These are phyloP conservation scores for Pseudopithomyces chartarum DNA, from an alignment of 2,329 filamentous ascomycete genomes.

Conservation along the genomic window DNA sequence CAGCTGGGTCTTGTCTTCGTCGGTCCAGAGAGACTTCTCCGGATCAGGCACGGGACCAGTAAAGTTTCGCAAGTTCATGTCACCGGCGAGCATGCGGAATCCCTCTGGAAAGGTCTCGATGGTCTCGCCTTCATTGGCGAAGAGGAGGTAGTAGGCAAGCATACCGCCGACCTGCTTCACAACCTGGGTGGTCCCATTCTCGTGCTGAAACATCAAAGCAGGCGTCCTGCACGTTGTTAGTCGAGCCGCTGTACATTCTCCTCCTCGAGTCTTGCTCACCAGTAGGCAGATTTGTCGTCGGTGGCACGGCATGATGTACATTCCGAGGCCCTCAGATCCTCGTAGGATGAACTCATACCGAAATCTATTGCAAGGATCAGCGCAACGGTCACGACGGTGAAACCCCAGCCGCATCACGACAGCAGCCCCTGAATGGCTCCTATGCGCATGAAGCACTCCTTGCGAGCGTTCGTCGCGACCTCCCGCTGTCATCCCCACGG, in stretches of 20 bases:
- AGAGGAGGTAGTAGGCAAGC: constrained; percentile 77
- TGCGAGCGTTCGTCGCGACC: constrained; percentile 7
- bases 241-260: background rate
- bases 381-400: constrained; percentile 15
- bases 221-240: constrained; percentile 56
- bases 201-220: constrained; percentile 69
- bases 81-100: constrained; percentile 73
- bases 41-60: constrained; percentile 64
- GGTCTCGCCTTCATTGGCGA: constrained; percentile 59
- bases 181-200: constrained; percentile 66
- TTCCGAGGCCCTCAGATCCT: constrained; percentile 63
- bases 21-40: constrained; percentile 72
- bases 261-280: constrained; percentile 20
- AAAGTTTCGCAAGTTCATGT: constrained; percentile 62
- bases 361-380: constrained; percentile 54
- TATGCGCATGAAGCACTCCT: constrained; percentile 3
- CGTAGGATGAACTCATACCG: constrained; percentile 64
- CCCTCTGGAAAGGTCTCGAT: constrained; percentile 73
- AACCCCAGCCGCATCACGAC: constrained; percentile 24
- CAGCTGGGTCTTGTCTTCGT: constrained; percentile 68
- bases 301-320: constrained; percentile 70
- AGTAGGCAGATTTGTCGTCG: constrained; percentile 49
- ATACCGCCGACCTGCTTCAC: constrained; percentile 63
- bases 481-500: constrained; percentile 50
- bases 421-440: constrained; percentile 13